These are phyloP conservation scores for Pythium plurisporium DNA, from an alignment of 352 stramenopile species.

Conservation along the genomic window DNA sequence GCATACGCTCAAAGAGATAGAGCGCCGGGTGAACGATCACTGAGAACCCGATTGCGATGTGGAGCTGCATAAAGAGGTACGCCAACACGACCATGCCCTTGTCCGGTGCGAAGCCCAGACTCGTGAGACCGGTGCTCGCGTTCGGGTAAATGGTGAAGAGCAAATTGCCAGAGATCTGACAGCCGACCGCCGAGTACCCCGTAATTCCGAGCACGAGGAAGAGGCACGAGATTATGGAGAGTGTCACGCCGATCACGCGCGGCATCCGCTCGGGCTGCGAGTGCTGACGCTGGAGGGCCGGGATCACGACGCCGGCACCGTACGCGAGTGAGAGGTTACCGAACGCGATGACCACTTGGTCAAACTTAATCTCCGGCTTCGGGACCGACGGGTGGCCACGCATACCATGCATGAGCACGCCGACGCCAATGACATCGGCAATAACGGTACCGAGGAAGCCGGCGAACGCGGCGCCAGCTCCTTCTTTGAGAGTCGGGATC, in stretches of 20 bases:
- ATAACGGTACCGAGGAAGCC: constrained; percentile 58
- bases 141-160: constrained; percentile 60
- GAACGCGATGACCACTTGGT: constrained; percentile 48
- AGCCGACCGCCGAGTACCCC: constrained; percentile 51
- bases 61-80: constrained; percentile 52
- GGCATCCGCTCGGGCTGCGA: constrained; percentile 57
- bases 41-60: constrained; percentile 52
- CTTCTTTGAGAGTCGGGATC: constrained; percentile 59
- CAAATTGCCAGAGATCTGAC: constrained; percentile 65
- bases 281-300: constrained; percentile 56
- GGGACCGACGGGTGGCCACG: constrained; percentile 42
- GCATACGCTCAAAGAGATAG: constrained; percentile 40
- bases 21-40: constrained; percentile 57
- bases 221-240: constrained; percentile 46
- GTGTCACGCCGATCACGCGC: constrained; percentile 45
- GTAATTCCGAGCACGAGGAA: constrained; percentile 44
- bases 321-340: constrained; percentile 66
- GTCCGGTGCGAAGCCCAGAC: constrained; percentile 27
- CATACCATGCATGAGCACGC: constrained; percentile 50
- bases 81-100: constrained; percentile 26
- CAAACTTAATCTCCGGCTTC: constrained; percentile 39
- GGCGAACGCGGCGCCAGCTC: constrained; percentile 49
- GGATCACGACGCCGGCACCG: constrained; percentile 58
- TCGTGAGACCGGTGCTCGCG: constrained; percentile 22
- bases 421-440: constrained; percentile 46